Evolutionary conservation across 2,329 filamentous ascomycete species (phyloP).

Genomic region (Alternaria longipes): DNA sequence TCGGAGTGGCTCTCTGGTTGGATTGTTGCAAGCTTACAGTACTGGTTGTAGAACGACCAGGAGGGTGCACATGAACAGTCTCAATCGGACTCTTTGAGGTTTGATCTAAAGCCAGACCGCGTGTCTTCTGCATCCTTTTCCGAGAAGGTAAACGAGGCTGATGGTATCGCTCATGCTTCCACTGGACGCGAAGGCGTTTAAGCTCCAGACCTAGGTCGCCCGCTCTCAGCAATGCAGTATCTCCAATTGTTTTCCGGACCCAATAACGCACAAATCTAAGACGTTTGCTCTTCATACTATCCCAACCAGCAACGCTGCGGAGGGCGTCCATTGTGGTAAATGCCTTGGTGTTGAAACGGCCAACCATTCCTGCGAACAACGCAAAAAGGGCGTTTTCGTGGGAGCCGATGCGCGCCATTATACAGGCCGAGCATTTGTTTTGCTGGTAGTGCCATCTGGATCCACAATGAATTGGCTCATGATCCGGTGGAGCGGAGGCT

Average conservation of each 20-base stretch:
- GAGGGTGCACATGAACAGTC: not conserved
- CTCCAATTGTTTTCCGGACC: slow-evolving; percentile 26
- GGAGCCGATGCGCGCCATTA: slow-evolving; percentile 41
- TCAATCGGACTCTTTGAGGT: not conserved
- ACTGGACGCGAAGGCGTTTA: slow-evolving; percentile 19
- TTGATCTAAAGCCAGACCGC: not conserved
- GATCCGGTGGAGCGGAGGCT: slow-evolving; percentile 26
- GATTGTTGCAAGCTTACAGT: not conserved
- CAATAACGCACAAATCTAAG: slow-evolving; percentile 38
- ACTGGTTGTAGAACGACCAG: not conserved
- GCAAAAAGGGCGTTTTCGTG: slow-evolving; percentile 35
- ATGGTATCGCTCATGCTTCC: slow-evolving; percentile 12
- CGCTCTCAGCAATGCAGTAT: slow-evolving; percentile 21
- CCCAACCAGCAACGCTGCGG: slow-evolving; percentile 13
- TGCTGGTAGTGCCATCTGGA: slow-evolving; percentile 34
- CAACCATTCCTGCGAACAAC: slow-evolving; percentile 40
- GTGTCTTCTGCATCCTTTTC: not conserved
- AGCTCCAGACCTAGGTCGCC: slow-evolving; percentile 35
- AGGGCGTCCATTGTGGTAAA: slow-evolving; percentile 1
- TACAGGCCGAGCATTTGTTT: slow-evolving; percentile 41
- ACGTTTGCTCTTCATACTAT: slow-evolving; percentile 29
- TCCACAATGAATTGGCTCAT: slow-evolving; percentile 24
- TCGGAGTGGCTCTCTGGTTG: not conserved
- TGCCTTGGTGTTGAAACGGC: slow-evolving; percentile 18
- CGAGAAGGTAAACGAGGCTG: not conserved